These are phyloP conservation scores for Neurospora sp. DNA, from an alignment of 495 filamentous ascomycete species.

Conservation along the genomic window DNA sequence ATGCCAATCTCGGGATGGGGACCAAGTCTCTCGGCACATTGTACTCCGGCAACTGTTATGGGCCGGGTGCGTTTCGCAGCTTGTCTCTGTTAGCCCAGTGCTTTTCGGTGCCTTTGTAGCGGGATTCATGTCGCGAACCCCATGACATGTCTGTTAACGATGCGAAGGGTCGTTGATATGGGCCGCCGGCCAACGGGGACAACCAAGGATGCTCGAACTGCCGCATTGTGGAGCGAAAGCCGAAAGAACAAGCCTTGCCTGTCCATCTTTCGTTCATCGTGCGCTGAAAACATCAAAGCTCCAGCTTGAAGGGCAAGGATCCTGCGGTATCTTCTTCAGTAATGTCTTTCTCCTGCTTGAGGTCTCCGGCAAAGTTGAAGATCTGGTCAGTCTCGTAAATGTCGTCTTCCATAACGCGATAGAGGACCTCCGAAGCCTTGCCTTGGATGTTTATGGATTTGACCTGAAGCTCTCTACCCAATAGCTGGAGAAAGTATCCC, in stretches of 20 bases:
- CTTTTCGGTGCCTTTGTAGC: background rate
- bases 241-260: background rate
- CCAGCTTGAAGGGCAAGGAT: background rate
- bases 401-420: background rate
- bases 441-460: background rate
- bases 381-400: background rate
- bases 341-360: background rate
- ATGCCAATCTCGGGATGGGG: background rate
- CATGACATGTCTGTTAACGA: background rate
- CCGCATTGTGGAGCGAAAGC: background rate
- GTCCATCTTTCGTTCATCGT: background rate
- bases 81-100: background rate
- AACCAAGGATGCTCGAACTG: background rate
- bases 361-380: background rate
- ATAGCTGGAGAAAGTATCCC: constrained; percentile 1
- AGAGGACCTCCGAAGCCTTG: background rate
- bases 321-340: background rate
- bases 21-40: background rate
- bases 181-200: background rate
- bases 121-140: background rate
- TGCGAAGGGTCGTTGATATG: background rate
- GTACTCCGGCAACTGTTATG: background rate
- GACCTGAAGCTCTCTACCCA: background rate
- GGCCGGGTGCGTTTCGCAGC: background rate
- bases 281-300: background rate